These are phyloP conservation scores for Amaranthus palmeri DNA, from an alignment of 148 eudicot genomes.

Conservation along the genomic window DNA sequence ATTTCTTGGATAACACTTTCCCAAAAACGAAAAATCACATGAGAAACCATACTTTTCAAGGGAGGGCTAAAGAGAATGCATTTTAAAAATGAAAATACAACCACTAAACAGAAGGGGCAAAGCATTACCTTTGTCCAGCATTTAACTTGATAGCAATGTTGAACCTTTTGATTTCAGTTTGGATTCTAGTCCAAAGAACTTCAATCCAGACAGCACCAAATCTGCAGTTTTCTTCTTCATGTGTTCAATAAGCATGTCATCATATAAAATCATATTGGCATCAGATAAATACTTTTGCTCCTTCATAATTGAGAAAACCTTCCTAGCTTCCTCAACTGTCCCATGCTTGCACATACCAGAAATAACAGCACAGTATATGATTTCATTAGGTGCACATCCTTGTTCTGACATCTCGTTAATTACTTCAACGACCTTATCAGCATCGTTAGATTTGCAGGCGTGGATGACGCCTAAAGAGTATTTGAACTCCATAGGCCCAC, in stretches of 20 bases:
- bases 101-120: not conserved
- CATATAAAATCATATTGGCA: slow-evolving; percentile 57
- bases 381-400: slow-evolving; percentile 50
- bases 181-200: slow-evolving; percentile 78
- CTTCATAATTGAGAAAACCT: slow-evolving; percentile 52
- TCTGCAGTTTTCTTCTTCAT: slow-evolving; percentile 81
- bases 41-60: too few relatives aligned
- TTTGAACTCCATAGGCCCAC: slow-evolving; percentile 78
- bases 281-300: slow-evolving; percentile 56
- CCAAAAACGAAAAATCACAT: too few relatives aligned
- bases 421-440: slow-evolving; percentile 60
- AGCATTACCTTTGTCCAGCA: not conserved
- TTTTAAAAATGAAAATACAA: not conserved
- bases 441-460: slow-evolving; percentile 63
- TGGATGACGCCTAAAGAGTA: slow-evolving; percentile 62
- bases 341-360: slow-evolving; percentile 89
- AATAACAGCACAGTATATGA: slow-evolving; percentile 63
- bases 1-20: too few relatives aligned
- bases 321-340: slow-evolving; percentile 79
- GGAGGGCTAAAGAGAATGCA: too few relatives aligned
- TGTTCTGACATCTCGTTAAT: slow-evolving; percentile 65
- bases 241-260: slow-evolving; percentile 80
- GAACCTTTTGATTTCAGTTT: slow-evolving; percentile 76
- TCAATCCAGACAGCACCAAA: slow-evolving; percentile 67
- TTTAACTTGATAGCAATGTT: slow-evolving; percentile 46